phyloP scores from a whole-genome alignment of 2,329 filamentous ascomycete species.

The Didymella pomorum region DNA sequence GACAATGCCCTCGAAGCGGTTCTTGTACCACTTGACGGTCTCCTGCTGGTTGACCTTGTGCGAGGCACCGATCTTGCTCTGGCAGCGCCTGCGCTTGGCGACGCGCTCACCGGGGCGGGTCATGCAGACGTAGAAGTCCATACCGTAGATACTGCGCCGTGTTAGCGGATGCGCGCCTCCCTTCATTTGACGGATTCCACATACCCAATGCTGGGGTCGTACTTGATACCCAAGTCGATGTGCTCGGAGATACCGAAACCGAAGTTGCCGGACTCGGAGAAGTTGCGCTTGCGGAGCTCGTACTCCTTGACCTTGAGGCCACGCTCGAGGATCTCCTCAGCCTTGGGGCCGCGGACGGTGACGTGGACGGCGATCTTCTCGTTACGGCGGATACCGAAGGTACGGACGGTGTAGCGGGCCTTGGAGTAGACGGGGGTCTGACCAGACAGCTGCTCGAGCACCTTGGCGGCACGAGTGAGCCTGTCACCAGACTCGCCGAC shows the following conservation, averaged over 20 bases:
- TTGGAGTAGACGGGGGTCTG: conserved; percentile 99
- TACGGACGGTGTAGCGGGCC: conserved; percentile 99
- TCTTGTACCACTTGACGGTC: conserved; percentile 98
- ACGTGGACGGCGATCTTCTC: conserved; percentile 98
- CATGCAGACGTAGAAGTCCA: conserved; percentile 99
- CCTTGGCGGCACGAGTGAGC: conserved; percentile 99
- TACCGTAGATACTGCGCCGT: conserved; percentile 62
- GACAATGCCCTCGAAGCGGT: conserved; percentile 97
- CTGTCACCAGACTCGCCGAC: conserved; percentile 99
- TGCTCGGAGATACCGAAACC: conserved; percentile 99
- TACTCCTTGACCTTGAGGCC: conserved; percentile 99
- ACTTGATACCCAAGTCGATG: conserved; percentile 99
- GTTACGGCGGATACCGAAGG: conserved; percentile 99
- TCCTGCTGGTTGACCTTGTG: conserved; percentile 95
- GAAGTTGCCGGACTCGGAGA: conserved; percentile 95
- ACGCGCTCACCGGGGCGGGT: conserved; percentile 98
- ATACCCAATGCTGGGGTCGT: conserved; percentile 53
- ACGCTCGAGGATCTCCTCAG: conserved; percentile 99
- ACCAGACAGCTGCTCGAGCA: conserved; percentile 99
- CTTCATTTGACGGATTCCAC: conserved; percentile 20
- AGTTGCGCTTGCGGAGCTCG: conserved; percentile 99
- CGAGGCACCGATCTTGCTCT: conserved; percentile 82
- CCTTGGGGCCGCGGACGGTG: conserved; percentile 98
- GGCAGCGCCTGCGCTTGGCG: conserved; percentile 89
- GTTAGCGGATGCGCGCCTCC: conserved; percentile 31